Percentiles rank a stretch among this genome's conserved stretches.
Conservation (phyloP, 169 alveolate genomes). For the Plasmodium reichenowi region DNA sequence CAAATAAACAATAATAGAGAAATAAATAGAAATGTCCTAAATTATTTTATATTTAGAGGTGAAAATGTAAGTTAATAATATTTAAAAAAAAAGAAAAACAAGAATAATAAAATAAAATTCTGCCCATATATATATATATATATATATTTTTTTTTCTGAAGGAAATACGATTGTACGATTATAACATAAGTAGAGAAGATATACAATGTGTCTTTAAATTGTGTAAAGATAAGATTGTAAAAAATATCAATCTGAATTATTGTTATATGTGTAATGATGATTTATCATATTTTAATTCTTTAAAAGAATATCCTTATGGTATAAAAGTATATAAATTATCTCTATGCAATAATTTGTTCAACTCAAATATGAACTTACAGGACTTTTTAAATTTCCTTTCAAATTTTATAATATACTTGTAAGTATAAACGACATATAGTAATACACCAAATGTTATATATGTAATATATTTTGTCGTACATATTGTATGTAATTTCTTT, state of each 20-base stretch:
- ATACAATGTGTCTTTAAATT: conserved; percentile 37
- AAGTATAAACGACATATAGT: conserved; percentile 15
- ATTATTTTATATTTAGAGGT: conserved; percentile 32
- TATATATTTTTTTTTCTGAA: conserved; percentile 1
- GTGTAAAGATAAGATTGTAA: conserved; percentile 30
- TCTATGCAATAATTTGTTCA: conserved; percentile 27
- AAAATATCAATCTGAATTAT: conserved; percentile 33
- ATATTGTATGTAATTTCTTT: not conserved
- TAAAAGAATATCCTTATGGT: conserved; percentile 15
- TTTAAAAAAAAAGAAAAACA: no score
- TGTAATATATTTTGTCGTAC: not conserved
- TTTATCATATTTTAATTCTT: conserved; percentile 42
- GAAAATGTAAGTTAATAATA: conserved; percentile 33
- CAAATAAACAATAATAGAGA: conserved; percentile 27
- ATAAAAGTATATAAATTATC: conserved; percentile 61
- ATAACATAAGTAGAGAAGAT: conserved; percentile 45
- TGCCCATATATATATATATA: not conserved
- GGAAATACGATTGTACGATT: conserved; percentile 59
- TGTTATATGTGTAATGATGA: conserved; percentile 66
- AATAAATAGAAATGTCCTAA: conserved; percentile 39
- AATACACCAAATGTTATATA: not conserved
- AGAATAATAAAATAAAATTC: not conserved
- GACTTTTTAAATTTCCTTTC: conserved; percentile 36
- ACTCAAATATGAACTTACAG: conserved; percentile 9
- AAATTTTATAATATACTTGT: conserved; percentile 56